A percentile compares a stretch with the other conserved stretches of the same genome.
These are phyloP conservation scores for Microdochium bolleyi DNA, from an alignment of 2,329 filamentous ascomycete species.

Conservation along the genomic window DNA sequence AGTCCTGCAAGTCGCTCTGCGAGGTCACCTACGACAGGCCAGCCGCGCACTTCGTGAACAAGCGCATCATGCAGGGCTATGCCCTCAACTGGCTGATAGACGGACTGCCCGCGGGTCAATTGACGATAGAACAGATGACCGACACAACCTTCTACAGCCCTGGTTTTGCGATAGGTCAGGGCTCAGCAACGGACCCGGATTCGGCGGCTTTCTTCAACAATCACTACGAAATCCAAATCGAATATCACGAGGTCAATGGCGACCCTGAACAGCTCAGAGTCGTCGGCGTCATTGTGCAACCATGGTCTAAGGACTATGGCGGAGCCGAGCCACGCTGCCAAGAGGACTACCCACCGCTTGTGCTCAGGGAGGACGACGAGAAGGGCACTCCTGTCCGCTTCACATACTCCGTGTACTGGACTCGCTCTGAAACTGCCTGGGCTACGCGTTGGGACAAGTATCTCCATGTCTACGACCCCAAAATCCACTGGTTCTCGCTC, in stretches of 20 bases:
- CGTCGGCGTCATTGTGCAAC: conserved; percentile 85
- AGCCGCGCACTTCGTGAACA: conserved; percentile 72
- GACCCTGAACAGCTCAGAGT: conserved; percentile 68
- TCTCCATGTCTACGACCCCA: conserved; percentile 91
- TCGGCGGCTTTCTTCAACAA: conserved; percentile 69
- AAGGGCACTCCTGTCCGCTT: conserved; percentile 61
- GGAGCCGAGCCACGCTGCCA: conserved; percentile 56
- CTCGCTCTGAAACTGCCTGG: conserved; percentile 76
- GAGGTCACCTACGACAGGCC: conserved; percentile 53
- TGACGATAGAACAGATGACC: conserved; percentile 68
- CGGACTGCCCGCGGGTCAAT: conserved; percentile 82
- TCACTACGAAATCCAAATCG: conserved; percentile 89
- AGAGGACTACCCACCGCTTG: conserved; percentile 45
- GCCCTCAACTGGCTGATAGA: conserved; percentile 95
- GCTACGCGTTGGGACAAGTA: conserved; percentile 99
- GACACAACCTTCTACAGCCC: conserved; percentile 80
- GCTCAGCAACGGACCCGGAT: conserved; percentile 35
- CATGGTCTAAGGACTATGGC: conserved; percentile 59
- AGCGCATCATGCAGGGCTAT: conserved; percentile 75
- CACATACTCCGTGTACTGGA: conserved; percentile 92
- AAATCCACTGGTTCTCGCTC: conserved; percentile 98
- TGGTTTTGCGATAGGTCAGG: conserved; percentile 71
- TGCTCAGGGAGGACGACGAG: conserved; percentile 54
- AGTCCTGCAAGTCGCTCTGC: conserved; percentile 80
- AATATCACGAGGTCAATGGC: conserved; percentile 75